Conservation (phyloP, 2,329 filamentous ascomycete species). For the Xylaria sp. region DNA sequence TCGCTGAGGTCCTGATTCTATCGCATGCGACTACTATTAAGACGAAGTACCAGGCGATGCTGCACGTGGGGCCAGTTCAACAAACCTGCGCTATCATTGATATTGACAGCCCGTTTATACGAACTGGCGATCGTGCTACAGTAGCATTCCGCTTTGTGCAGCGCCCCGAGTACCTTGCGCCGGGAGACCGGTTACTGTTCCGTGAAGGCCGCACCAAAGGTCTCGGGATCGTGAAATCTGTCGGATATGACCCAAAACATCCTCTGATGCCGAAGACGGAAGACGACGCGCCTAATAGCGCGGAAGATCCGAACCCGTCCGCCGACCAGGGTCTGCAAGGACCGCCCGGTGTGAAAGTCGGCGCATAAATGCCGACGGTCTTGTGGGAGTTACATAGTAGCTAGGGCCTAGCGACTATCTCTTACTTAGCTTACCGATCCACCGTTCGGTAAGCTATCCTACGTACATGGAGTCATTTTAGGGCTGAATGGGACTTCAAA, state of each 20-base stretch:
- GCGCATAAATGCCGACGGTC: slow-evolving; percentile 30
- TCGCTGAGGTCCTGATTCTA: slow-evolving; percentile 91
- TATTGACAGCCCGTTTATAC: slow-evolving; percentile 94
- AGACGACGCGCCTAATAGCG: slow-evolving; percentile 31
- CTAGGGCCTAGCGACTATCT: background rate
- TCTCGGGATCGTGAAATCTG: slow-evolving; percentile 89
- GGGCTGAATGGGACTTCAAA: slow-evolving; percentile 11
- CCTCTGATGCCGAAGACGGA: slow-evolving; percentile 52
- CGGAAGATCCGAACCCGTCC: slow-evolving; percentile 34
- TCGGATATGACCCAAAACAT: slow-evolving; percentile 82
- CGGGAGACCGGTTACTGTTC: slow-evolving; percentile 91
- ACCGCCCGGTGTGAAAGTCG: slow-evolving; percentile 39
- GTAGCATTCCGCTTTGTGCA: slow-evolving; percentile 97
- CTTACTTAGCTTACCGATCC: background rate
- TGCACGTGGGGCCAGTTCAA: slow-evolving; percentile 93
- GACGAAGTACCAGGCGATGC: slow-evolving; percentile 96
- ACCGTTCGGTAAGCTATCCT: background rate
- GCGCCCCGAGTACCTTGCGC: slow-evolving; percentile 88
- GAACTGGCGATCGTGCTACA: slow-evolving; percentile 91
- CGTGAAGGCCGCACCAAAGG: slow-evolving; percentile 96
- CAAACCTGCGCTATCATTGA: slow-evolving; percentile 98
- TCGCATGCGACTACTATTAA: slow-evolving; percentile 98
- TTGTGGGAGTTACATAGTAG: slow-evolving; percentile 6
- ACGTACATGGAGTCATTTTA: slow-evolving; percentile 14
- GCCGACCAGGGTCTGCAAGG: slow-evolving; percentile 34